A percentile compares a stretch with the other conserved stretches of the same genome.
Evolutionary conservation across 352 stramenopile genomes (phyloP).

Genomic region (Thalassiosira pacifica): DNA sequence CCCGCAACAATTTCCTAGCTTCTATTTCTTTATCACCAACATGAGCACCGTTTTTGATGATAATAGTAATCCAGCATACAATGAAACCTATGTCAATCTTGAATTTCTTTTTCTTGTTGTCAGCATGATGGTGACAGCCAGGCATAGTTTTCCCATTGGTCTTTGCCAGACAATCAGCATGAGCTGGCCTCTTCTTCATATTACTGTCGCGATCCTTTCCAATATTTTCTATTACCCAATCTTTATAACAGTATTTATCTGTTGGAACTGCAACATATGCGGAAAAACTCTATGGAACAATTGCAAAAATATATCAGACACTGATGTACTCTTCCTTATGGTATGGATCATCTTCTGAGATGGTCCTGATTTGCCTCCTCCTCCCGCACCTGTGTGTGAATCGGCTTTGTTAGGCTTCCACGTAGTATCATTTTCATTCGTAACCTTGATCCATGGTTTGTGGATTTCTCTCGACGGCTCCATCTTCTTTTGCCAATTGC

Average conservation of each 20-base stretch:
- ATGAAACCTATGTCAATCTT: neutral
- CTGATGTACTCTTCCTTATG: neutral
- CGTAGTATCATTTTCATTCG: neutral
- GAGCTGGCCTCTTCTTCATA: neutral
- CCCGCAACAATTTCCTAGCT: neutral
- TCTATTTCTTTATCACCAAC: neutral
- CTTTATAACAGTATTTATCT: conserved; percentile 15
- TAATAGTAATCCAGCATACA: conserved; percentile 9
- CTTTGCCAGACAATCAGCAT: neutral
- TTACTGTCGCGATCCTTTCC: neutral
- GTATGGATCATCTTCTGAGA: conserved; percentile 2
- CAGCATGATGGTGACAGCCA: neutral
- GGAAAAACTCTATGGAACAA: neutral
- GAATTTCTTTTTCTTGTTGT: conserved; percentile 19
- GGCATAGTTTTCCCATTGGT: neutral
- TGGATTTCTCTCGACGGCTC: conserved; percentile 26
- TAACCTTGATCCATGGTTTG: conserved; percentile 36
- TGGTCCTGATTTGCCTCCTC: conserved; percentile 3
- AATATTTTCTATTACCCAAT: conserved; percentile 7
- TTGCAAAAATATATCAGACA: neutral
- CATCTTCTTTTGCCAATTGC: neutral
- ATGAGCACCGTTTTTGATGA: conserved; percentile 6
- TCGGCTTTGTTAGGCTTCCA: neutral
- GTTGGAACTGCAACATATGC: no score
- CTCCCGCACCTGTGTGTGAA: neutral